Conservation (phyloP, 2,329 filamentous ascomycete genomes). For the Exophiala sp. region DNA sequence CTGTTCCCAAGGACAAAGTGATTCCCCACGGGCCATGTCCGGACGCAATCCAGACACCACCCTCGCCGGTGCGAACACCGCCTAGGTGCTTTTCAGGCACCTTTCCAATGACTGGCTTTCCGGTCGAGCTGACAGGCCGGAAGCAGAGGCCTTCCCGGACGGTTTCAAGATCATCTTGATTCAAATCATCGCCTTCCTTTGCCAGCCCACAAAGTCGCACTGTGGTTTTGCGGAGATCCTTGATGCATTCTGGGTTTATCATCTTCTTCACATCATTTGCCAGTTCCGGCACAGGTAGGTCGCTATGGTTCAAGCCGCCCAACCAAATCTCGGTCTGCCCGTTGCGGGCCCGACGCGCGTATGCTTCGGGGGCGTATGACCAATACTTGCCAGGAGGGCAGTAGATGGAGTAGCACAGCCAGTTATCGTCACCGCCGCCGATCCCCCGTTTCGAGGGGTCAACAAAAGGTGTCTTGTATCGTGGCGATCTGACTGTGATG, state of each 20-base stretch:
- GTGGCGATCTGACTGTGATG: constrained; percentile 58
- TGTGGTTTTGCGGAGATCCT: constrained; percentile 32
- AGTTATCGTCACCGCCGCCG: constrained; percentile 35
- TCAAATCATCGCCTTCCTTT: constrained; percentile 27
- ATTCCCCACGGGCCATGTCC: constrained; percentile 77
- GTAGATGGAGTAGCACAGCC: constrained; percentile 62
- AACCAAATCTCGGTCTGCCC: constrained; percentile 57
- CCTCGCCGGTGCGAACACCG: constrained; percentile 30
- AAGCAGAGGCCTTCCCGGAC: constrained; percentile 65
- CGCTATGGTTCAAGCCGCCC: constrained; percentile 61
- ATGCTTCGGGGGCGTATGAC: constrained; percentile 64
- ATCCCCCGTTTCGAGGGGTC: constrained; percentile 7
- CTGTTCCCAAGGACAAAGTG: constrained; percentile 59
- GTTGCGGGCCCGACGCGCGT: constrained; percentile 55
- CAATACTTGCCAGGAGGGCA: constrained; percentile 48
- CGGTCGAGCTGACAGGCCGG: constrained; percentile 60
- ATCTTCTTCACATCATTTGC: constrained; percentile 38
- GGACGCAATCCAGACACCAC: constrained; percentile 64
- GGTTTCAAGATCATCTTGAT: constrained; percentile 53
- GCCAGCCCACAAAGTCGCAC: constrained; percentile 35
- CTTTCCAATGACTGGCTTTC: constrained; percentile 56
- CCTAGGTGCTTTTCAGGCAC: constrained; percentile 43
- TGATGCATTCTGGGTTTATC: constrained; percentile 41
- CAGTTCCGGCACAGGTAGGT: constrained; percentile 54
- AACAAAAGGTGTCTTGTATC: constrained; percentile 33